Percentiles rank a stretch among this genome's conserved stretches.
phyloP scores from a whole-genome alignment of 164 flowering plant genomes.

The Aristolochia fimbriata region DNA sequence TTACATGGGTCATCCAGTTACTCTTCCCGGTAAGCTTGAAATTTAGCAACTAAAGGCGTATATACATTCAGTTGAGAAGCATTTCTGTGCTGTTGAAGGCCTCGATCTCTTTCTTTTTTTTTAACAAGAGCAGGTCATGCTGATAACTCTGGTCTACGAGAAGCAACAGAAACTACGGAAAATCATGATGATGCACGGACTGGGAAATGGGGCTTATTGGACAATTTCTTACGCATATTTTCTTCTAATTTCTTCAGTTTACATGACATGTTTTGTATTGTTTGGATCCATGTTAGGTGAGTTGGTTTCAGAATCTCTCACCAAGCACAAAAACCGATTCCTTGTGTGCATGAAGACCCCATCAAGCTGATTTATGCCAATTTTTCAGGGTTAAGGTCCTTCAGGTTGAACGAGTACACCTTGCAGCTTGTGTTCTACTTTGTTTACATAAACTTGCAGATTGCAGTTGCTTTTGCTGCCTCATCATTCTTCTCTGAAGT shows the following conservation, averaged over 20 bases:
- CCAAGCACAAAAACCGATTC: neutral
- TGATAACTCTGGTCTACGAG: conserved; percentile 74
- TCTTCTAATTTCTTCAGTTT: conserved; percentile 46
- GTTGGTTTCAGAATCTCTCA: conserved; percentile 3
- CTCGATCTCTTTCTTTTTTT: conserved; percentile 5
- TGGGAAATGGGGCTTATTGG: conserved; percentile 97
- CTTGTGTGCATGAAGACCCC: neutral
- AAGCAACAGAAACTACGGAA: conserved; percentile 77
- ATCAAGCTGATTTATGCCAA: neutral
- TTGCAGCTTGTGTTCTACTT: conserved; percentile 49
- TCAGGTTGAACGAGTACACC: conserved; percentile 43
- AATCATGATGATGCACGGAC: conserved; percentile 99
- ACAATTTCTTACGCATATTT: conserved; percentile 82
- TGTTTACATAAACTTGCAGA: conserved; percentile 43
- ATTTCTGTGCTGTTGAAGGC: neutral
- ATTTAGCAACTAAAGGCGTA: neutral
- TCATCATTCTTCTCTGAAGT: conserved; percentile 37
- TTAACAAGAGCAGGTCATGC: conserved; percentile 41
- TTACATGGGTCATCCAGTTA: conserved; percentile 69
- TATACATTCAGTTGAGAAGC: neutral
- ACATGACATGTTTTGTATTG: conserved; percentile 67
- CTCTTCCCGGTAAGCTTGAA: conserved; percentile 66
- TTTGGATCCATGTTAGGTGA: conserved; percentile 87
- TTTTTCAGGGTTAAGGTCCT: conserved; percentile 59
- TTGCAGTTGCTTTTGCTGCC: conserved; percentile 41